Base-by-base conservation (phyloP, 495 filamentous ascomycete genomes). In the Halenospora varia region DNA sequence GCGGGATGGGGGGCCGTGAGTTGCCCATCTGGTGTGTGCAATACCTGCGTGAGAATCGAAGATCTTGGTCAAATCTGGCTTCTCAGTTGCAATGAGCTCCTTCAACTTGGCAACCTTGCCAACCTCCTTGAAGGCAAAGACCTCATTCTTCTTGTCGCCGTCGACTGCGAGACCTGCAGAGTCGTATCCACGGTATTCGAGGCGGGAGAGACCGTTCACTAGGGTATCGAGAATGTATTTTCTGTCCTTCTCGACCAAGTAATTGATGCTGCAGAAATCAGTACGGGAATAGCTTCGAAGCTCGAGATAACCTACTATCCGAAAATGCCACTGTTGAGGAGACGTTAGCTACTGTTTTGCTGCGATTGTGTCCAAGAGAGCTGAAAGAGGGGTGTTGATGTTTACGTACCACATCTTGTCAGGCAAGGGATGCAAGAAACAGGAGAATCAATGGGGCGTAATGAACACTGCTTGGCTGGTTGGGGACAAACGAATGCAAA, bases 41-140 rank as follows among this genome's bases (percentile, higher is more conserved):
- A 98, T 98, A 70, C 93, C 94, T 70, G 89, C 91, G 75, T 97
- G 94, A 51, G 90, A 97, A 70, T 97, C 94, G 71, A 96, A 97
- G 63, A 90, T 82, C 77, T 95, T 96, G 70, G 79, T 88, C 65
- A 91, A 76, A 75, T 97, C 89, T 68, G 89, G 83, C 64, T 92
- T 81, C 66, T 79, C 79, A 22, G 86, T 88, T 48, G 59, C 62
- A 66, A 97, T 92, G 74, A 97, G 89, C 72, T 90, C 77, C 82
- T 89, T 95, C 68, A 98, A 78, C 75, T 96, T 96, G 63, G 87
- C 92, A 51, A 98, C 94, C 83, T 98, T 98, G 76, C 94, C 94
- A 35, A 98, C 94, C 75, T 97, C 95, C 79, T 98, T 98, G 82
- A 90, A 97, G 23, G 95, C 92, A 65, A 89, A 84, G 60, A 98